Evolutionary conservation across 371 early-diverging fungal genomes (phyloP), one percentile per base, ranked within the genome.

Genomic region (Blakeslea trispora): DNA sequence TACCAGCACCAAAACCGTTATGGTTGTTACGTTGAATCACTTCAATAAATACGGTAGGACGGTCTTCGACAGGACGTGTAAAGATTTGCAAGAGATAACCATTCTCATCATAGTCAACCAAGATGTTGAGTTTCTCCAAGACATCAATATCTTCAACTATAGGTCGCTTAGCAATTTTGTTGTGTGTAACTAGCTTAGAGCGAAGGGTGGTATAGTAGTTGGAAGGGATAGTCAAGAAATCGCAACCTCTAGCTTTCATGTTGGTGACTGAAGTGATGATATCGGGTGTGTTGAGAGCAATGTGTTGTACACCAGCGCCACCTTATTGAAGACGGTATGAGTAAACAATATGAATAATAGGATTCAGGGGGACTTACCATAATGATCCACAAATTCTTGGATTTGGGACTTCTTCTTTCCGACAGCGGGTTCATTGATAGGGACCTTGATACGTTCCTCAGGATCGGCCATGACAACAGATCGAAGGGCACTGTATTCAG

Each of bases 1-100:
- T 98, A 52, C 98, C 98, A 40, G 97, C 97, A 54, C 98, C 98
- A 71, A 97, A 98, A 22, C 98, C 96, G 72, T 91, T 84, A 66
- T 94, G 93, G 71, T 95, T 94, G 50, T 89, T 84, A 37, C 97
- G 89, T 76, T 98, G 97, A 68, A 97, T 98, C 68, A 98, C 87
- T 74, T 98, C 98, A 43, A 95, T 81, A 73, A 97, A 98, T 39
- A 97, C 78, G 2, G 98, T 98, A 14, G 98, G 98, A 45, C 97
- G 85, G 68, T 98, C 98, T 76, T 96, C 92, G 15, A 95, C 72
- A 17, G 97, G 97, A 71, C 91, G 90, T 52, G 92, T 91, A 74
- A 93, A 94, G 65, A 96, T 93, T 77, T 97, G 98, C 45, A 96
- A 80, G 48, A 97, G 77, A 76, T 97, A 97, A 18, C 98, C 98